Base-by-base conservation (phyloP, 1,284 basidiomycete species). In the Afroboletus lepidellus region DNA sequence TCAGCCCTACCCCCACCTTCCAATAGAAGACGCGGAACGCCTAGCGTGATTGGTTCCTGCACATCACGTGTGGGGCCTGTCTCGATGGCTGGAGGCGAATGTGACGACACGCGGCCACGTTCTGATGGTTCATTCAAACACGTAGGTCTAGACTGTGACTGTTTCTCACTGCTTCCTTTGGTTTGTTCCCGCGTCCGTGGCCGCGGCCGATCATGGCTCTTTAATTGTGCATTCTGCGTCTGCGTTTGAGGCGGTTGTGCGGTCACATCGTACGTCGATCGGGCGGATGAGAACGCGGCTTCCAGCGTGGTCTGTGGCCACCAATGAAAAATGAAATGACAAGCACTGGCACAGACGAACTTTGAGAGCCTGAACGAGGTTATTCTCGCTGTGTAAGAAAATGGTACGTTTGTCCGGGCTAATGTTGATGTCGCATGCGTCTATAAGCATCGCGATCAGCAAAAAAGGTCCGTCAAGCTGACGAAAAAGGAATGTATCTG, bases 381-480 rank as follows among this genome's bases (percentile, higher is more conserved):
- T 89, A 5, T 78, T 77, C 68, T 99, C 97, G 66, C 87, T 87
- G 64, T 98, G 94, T 11, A 99, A 69, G 50, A 98, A 87, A 33
- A 99, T 90, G 0, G 93, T 97, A 6, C 97, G 81, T 68, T 99
- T 99, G 72, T 99, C 97, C 0, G 97, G 96, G 59, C 87, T 94
- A 56, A 99, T 91, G 62, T 99, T 99, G 66, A 99, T 86, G 65
- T 99, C 97, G 62, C 90, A 94, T 1, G 85, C 78, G 55, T 90
- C 92, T 93, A 42, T 21, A 32, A 20, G n/a, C 42, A 23, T 23
- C 18, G 24, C 21, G 13, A 37, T 56, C 42, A 63, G 36, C 13
- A 16, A 33, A 15, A 36, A 41, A 30, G 2, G 30, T 8, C 32
- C 11, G 8, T 29, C 16, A 9, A 32, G 27, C 11, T 21, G 13